Evolutionary conservation across 495 filamentous ascomycete genomes (phyloP).

Genomic region (Penicillium daleae): DNA sequence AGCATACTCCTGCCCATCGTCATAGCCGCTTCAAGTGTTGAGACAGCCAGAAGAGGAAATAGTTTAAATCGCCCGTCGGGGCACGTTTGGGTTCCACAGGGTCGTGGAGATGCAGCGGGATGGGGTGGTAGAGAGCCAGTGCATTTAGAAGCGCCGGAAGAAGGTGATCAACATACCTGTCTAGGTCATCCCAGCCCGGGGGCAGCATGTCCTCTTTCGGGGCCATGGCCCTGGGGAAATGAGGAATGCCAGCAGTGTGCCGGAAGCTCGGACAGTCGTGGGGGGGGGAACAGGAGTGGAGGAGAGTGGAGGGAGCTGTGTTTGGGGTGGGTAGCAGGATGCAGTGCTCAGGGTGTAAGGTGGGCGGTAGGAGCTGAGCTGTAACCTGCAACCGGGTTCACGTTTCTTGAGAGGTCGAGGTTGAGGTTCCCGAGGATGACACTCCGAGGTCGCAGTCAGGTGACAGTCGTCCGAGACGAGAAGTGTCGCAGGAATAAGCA

Average conservation of each 20-base stretch:
- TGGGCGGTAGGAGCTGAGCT: slow-evolving; percentile 6
- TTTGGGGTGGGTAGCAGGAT: background rate
- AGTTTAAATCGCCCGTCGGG: slow-evolving; percentile 18
- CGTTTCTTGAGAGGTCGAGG: background rate
- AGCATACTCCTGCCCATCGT: slow-evolving; percentile 40
- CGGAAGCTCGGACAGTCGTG: slow-evolving; percentile 13
- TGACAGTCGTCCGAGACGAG: slow-evolving; percentile 17
- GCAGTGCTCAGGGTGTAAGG: background rate
- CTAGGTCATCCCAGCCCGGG: slow-evolving; percentile 53
- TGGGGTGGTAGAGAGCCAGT: background rate
- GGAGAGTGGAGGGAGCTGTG: slow-evolving; percentile 3
- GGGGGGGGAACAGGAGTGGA: slow-evolving; percentile 7
- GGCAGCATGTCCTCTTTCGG: slow-evolving; percentile 54
- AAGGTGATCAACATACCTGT: slow-evolving; percentile 46
- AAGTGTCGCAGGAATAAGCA: slow-evolving; percentile 1
- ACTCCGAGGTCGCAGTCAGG: slow-evolving; percentile 35
- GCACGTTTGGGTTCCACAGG: slow-evolving; percentile 27
- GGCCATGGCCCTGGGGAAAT: slow-evolving; percentile 49
- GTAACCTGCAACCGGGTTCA: slow-evolving; percentile 12
- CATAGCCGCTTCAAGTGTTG: slow-evolving; percentile 36
- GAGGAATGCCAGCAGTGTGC: slow-evolving; percentile 42
- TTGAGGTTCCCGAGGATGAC: slow-evolving; percentile 1
- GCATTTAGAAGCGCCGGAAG: slow-evolving; percentile 13
- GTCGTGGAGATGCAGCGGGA: slow-evolving; percentile 3
- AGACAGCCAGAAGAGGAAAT: slow-evolving; percentile 24